phyloP scores from a whole-genome alignment of 2,329 filamentous ascomycete species.

The Talaromyces sp. region DNA sequence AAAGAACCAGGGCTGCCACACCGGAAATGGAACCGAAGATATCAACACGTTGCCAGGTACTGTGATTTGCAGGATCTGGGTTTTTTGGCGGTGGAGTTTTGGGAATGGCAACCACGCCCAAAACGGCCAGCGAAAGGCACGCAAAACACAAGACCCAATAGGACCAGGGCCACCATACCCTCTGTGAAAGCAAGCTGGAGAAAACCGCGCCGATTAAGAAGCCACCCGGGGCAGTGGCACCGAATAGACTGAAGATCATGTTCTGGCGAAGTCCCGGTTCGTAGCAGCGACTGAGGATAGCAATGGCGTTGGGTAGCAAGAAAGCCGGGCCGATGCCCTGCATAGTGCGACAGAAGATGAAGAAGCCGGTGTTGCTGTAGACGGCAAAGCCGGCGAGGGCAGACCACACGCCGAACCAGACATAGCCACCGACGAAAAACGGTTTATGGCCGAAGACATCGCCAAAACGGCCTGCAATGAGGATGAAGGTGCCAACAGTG shows the following conservation, averaged over 20 bases:
- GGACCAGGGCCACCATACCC: not conserved
- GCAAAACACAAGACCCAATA: not conserved
- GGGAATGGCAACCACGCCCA: not conserved
- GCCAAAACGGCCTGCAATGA: slow-evolving; percentile 45
- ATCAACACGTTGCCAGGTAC: slow-evolving; percentile 24
- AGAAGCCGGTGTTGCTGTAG: not conserved
- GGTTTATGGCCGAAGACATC: slow-evolving; percentile 48
- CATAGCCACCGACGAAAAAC: slow-evolving; percentile 48
- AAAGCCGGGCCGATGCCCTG: not conserved
- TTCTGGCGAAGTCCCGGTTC: not conserved
- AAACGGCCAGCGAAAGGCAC: not conserved
- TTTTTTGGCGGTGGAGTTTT: slow-evolving; percentile 6
- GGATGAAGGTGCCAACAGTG: slow-evolving; percentile 47
- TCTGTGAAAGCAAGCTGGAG: not conserved
- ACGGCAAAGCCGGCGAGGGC: not conserved
- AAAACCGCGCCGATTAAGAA: not conserved
- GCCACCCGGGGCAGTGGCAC: not conserved
- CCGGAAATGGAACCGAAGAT: slow-evolving; percentile 42
- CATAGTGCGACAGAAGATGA: not conserved
- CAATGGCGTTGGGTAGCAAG: not conserved
- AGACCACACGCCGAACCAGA: slow-evolving; percentile 30
- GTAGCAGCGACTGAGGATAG: not conserved
- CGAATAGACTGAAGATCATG: not conserved
- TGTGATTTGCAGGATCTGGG: not conserved
- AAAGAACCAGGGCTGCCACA: slow-evolving; percentile 52